A percentile compares a stretch with the other conserved stretches of the same genome.
phyloP scores from a whole-genome alignment of 2,329 filamentous ascomycete genomes.

The Grosmannia penicillata region DNA sequence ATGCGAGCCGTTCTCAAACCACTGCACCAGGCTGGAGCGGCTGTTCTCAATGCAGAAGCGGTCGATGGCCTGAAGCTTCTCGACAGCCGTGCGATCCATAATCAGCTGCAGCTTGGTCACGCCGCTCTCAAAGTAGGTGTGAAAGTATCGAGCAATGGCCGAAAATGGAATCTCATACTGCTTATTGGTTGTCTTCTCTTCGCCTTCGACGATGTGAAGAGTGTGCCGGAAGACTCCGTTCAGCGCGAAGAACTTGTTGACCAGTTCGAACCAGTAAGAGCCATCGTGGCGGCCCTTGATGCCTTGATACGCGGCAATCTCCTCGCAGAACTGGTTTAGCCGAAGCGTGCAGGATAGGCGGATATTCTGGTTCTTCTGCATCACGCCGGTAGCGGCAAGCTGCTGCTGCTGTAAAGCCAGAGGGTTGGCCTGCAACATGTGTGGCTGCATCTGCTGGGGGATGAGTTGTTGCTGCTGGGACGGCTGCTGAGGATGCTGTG shows the following conservation, averaged over 20 bases:
- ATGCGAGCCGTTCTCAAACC: constrained; percentile 63
- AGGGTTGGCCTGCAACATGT: constrained; percentile 20
- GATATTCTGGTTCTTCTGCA: constrained; percentile 31
- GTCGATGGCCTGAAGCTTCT: constrained; percentile 43
- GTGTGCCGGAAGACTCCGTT: constrained; percentile 64
- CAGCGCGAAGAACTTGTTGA: constrained; percentile 65
- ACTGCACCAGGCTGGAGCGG: constrained; percentile 73
- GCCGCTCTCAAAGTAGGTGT: constrained; percentile 76
- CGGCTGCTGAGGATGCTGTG: not conserved
- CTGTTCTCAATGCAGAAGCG: constrained; percentile 61
- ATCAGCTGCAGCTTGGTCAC: constrained; percentile 76
- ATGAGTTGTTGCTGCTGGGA: constrained; percentile 27
- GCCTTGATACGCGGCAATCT: constrained; percentile 41
- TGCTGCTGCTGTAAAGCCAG: constrained; percentile 19
- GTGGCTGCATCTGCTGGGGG: constrained; percentile 25
- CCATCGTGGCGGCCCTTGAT: constrained; percentile 52
- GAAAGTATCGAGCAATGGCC: constrained; percentile 76
- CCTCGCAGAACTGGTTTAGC: constrained; percentile 48
- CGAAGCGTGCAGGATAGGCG: constrained; percentile 42
- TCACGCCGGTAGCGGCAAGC: constrained; percentile 20
- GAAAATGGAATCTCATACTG: constrained; percentile 76
- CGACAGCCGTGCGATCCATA: constrained; percentile 50
- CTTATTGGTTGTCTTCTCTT: constrained; percentile 49
- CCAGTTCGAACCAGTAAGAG: constrained; percentile 65
- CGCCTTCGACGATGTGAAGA: constrained; percentile 39